These are phyloP conservation scores for Ustilago nuda DNA, from an alignment of 1,284 basidiomycete genomes.

Conservation along the genomic window DNA sequence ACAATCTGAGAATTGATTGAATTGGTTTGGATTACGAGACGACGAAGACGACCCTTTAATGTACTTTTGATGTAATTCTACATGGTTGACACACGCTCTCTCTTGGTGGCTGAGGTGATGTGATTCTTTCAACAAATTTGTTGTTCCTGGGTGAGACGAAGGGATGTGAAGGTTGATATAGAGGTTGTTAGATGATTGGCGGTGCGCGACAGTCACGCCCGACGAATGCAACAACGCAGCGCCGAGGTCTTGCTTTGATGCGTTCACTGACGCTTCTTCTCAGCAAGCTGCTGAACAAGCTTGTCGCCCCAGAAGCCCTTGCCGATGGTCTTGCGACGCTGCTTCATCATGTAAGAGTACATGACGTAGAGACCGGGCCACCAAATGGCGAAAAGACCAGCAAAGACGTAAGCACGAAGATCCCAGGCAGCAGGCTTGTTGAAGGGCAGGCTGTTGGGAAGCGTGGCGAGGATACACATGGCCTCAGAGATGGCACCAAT, in stretches of 20 bases:
- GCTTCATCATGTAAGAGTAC: conserved; percentile 89
- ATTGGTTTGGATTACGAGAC: conserved; percentile 1
- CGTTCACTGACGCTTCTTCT: conserved; percentile 59
- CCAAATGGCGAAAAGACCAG: conserved; percentile 82
- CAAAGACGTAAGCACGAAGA: conserved; percentile 71
- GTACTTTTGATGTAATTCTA: conserved; percentile 15
- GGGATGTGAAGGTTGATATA: background rate
- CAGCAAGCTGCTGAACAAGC: conserved; percentile 33
- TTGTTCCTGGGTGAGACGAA: background rate
- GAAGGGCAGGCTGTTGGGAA: conserved; percentile 72
- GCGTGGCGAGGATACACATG: conserved; percentile 81
- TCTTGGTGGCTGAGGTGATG: background rate
- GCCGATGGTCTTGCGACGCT: conserved; percentile 81
- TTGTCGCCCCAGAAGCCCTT: conserved; percentile 67
- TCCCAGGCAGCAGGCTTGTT: conserved; percentile 46
- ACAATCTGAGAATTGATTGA: conserved; percentile 62
- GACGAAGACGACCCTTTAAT: background rate
- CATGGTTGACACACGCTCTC: conserved; percentile 1
- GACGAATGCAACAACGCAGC: background rate
- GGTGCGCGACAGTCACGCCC: background rate
- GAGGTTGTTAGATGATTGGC: background rate
- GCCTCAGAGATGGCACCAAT: conserved; percentile 91
- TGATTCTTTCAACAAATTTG: background rate
- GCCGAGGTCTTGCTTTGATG: background rate
- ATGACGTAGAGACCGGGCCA: conserved; percentile 90